Conservation (phyloP, 2,329 filamentous ascomycete genomes). For the Fusarium austroafricanum region DNA sequence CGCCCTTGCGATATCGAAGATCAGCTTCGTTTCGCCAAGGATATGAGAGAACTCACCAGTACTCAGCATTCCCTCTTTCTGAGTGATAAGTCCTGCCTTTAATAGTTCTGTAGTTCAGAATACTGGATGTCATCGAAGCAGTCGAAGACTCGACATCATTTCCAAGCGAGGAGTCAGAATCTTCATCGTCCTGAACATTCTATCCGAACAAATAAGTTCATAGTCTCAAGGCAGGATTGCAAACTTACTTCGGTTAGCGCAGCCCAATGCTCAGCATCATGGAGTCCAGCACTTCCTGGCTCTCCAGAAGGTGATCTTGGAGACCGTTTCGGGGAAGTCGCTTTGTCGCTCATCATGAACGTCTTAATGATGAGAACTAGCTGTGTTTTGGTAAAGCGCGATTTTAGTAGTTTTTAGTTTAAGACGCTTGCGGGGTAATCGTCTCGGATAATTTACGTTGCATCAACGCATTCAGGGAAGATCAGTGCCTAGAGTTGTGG, state of each 20-base stretch:
- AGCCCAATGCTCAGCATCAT: slow-evolving; percentile 15
- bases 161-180: not conserved
- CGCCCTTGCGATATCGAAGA: not conserved
- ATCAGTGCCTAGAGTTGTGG: not conserved
- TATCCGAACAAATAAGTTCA: not conserved
- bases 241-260: not conserved
- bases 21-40: not conserved
- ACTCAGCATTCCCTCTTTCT: slow-evolving; percentile 3
- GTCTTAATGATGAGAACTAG: not conserved
- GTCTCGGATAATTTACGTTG: not conserved
- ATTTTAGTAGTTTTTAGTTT: not conserved
- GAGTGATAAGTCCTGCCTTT: slow-evolving; percentile 1
- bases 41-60: not conserved
- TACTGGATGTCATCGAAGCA: slow-evolving; percentile 1
- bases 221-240: not conserved
- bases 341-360: slow-evolving; percentile 3
- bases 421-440: not conserved
- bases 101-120: slow-evolving; percentile 2
- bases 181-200: not conserved
- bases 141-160: slow-evolving; percentile 1
- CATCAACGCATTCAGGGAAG: not conserved
- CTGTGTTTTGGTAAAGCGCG: not conserved
- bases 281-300: not conserved
- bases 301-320: slow-evolving; percentile 11
- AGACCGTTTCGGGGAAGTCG: not conserved